Conservation (phyloP, 2,329 filamentous ascomycete genomes). For the Alternaria arborescens region DNA sequence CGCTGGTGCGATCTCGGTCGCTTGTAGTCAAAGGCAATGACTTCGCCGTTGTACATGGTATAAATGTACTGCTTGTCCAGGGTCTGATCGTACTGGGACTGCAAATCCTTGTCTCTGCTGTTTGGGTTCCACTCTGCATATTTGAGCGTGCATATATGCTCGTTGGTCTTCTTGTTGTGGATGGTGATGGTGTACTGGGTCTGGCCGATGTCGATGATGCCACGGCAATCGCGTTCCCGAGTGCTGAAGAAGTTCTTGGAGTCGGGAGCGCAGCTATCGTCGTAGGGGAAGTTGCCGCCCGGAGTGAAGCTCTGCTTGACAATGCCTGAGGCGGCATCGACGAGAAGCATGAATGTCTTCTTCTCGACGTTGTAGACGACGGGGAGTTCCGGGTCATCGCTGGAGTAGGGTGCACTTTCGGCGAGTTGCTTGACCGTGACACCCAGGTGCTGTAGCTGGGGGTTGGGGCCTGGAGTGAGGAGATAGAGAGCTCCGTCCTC, state of each 20-base stretch:
- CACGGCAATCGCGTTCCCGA: slow-evolving; percentile 71
- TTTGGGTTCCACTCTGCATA: slow-evolving; percentile 97
- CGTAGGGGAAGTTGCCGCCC: slow-evolving; percentile 71
- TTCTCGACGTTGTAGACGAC: slow-evolving; percentile 93
- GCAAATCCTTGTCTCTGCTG: slow-evolving; percentile 86
- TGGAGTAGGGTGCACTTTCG: slow-evolving; percentile 80
- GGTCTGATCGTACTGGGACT: slow-evolving; percentile 79
- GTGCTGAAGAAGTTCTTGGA: slow-evolving; percentile 62
- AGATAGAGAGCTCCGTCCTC: slow-evolving; percentile 87
- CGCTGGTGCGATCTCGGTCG: slow-evolving; percentile 47
- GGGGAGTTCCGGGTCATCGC: slow-evolving; percentile 69
- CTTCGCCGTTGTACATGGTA: slow-evolving; percentile 81
- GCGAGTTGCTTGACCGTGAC: slow-evolving; percentile 86
- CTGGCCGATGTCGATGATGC: slow-evolving; percentile 80
- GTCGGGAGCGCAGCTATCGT: slow-evolving; percentile 77
- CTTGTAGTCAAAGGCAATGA: slow-evolving; percentile 80
- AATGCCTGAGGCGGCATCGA: slow-evolving; percentile 85
- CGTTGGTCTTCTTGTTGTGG: slow-evolving; percentile 74
- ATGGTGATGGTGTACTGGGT: slow-evolving; percentile 92
- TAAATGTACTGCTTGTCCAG: slow-evolving; percentile 91
- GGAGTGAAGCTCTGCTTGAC: slow-evolving; percentile 87
- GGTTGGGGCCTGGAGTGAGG: slow-evolving; percentile 73
- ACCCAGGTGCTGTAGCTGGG: slow-evolving; percentile 70
- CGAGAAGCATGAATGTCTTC: slow-evolving; percentile 85
- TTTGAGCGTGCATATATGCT: slow-evolving; percentile 84